Evolutionary conservation across 257 asterid species (phyloP).

Genomic region (Thymus mandschuricus): DNA sequence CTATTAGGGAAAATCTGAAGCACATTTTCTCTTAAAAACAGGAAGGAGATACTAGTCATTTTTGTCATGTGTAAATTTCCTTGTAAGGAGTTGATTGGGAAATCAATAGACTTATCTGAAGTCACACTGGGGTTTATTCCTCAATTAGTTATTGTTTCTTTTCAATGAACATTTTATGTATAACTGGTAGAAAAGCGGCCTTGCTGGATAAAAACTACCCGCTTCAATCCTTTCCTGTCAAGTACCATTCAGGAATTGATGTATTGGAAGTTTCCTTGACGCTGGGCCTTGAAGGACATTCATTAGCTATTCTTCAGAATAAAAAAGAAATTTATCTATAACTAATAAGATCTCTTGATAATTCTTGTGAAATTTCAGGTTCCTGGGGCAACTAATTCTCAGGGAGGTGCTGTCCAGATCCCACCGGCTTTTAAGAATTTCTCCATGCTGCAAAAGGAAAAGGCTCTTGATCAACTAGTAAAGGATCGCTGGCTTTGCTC

Average conservation of each 20-base stretch:
- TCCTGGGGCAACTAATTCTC: constrained; percentile 51
- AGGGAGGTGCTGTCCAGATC: constrained; percentile 53
- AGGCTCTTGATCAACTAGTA: constrained; percentile 67
- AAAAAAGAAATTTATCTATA: constrained; percentile 19
- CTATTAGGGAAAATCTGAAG: neutral
- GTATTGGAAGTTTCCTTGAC: constrained; percentile 13
- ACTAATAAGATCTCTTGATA: constrained; percentile 17
- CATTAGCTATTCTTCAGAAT: constrained; percentile 14
- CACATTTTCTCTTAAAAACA: neutral
- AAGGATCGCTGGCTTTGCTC: constrained; percentile 84
- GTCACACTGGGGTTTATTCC: neutral
- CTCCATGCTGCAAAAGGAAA: constrained; percentile 80
- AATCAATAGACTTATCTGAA: neutral
- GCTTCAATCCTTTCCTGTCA: neutral
- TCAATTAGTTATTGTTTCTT: neutral
- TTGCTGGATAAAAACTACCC: neutral
- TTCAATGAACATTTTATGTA: neutral
- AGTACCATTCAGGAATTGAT: constrained; percentile 18
- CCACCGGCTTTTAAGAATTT: constrained; percentile 80
- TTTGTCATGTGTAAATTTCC: neutral
- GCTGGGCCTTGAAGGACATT: constrained; percentile 5
- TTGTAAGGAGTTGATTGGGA: neutral
- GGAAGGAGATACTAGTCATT: neutral
- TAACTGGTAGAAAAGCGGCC: neutral
- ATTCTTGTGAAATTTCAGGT: constrained; percentile 43